phyloP scores from a whole-genome alignment of 306 rosid genomes.

The Oemleria cerasiformis region DNA sequence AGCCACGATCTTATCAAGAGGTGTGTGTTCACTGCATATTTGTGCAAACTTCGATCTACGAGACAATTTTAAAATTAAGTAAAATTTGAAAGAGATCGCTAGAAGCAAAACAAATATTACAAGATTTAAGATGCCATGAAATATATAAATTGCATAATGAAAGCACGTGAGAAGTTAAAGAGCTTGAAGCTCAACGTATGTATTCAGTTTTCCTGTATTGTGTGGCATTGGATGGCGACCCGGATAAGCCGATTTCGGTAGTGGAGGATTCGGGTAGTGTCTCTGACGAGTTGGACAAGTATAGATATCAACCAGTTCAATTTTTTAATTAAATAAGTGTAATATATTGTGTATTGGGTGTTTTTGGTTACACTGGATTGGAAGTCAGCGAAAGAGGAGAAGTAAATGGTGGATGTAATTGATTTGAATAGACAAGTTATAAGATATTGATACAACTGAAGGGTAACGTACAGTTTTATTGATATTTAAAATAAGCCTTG shows the following conservation, averaged over 20 bases:
- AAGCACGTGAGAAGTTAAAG: no score
- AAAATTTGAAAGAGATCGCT: no score
- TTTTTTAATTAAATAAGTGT: background rate
- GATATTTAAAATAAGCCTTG: background rate
- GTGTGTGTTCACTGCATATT: no score
- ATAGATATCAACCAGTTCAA: background rate
- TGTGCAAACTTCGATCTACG: no score
- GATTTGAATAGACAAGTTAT: background rate
- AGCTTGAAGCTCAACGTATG: no score
- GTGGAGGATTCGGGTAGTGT: constrained; percentile 31
- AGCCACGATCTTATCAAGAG: no score
- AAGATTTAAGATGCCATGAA: no score
- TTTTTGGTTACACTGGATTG: background rate
- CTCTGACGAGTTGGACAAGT: constrained; percentile 81
- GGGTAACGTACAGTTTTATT: background rate
- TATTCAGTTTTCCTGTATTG: constrained; percentile 28
- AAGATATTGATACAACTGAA: background rate
- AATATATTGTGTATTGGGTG: background rate
- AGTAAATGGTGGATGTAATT: background rate
- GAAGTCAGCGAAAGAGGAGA: background rate
- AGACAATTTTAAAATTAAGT: no score
- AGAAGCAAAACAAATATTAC: no score
- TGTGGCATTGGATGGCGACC: constrained; percentile 65
- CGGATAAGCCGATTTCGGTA: constrained; percentile 39
- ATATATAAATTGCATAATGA: no score